Percentiles rank a stretch among this genome's conserved stretches.
Evolutionary conservation across 306 rosid genomes (phyloP).

Genomic region (Hippophae rhamnoides): DNA sequence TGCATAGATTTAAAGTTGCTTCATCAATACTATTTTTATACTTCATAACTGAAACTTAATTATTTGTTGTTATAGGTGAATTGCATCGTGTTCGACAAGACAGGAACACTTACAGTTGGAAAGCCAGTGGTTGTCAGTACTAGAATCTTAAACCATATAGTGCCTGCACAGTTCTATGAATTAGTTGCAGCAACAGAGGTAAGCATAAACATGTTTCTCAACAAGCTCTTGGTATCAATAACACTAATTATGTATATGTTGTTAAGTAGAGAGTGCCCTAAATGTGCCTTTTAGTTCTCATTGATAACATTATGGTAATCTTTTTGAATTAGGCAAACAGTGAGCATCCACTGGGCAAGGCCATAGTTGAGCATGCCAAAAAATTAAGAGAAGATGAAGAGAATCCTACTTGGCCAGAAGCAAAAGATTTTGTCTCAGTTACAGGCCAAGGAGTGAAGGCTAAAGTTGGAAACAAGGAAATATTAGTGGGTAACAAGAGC

Average conservation of each 20-base stretch:
- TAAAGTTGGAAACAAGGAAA: conserved; percentile 33
- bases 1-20: too few species aligned
- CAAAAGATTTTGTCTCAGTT: conserved; percentile 47
- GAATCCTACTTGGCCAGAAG: conserved; percentile 53
- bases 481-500: conserved; percentile 64
- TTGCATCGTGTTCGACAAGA: conserved; percentile 86
- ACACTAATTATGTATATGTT: too few species aligned
- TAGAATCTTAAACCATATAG: conserved; percentile 28
- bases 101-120: conserved; percentile 84
- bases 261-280: too few species aligned
- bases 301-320: background rate
- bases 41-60: too few species aligned
- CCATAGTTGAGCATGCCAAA: conserved; percentile 66
- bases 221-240: too few species aligned
- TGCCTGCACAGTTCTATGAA: conserved; percentile 38
- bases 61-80: conserved; percentile 33
- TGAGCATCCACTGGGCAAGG: conserved; percentile 80
- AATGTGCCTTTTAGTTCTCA: too few species aligned
- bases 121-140: conserved; percentile 64
- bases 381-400: conserved; percentile 37
- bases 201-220: background rate
- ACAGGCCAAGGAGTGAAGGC: conserved; percentile 80
- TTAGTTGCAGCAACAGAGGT: conserved; percentile 77
- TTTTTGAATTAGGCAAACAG: conserved; percentile 57
- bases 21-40: too few species aligned